Evolutionary conservation across 208 protist genomes (phyloP), one percentile per base, ranked within the genome.

Genomic region (Leishmania martiniquensis): DNA sequence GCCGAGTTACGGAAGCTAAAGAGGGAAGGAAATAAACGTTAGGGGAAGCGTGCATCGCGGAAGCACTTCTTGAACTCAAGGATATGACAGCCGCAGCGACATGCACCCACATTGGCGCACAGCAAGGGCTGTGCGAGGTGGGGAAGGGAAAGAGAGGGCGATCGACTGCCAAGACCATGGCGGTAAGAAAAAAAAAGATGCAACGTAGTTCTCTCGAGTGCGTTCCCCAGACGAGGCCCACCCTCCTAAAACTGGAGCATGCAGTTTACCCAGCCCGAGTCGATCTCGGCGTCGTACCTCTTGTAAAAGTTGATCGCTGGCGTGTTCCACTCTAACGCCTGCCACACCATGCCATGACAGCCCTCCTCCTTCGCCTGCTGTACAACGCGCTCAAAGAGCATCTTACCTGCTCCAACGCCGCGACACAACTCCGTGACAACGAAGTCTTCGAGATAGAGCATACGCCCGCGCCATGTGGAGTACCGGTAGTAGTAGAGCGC

Each of bases 371-470:
- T 87, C 25, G 83, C 87, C 67, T 84, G 77, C 62, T 70, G 66
- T 32, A 85, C 15, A 29, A 91, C 85, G 44, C 82, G 75, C 22
- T 91, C 82, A 62, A 91, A 91, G 17, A 91, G 77, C 62, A 76
- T 47, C 65, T 79, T 72, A 6, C 87, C 87, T 4, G 82, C 75
- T 7, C 87, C 85, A 9, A 60, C 55, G 29, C 85, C 84, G 37
- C 87, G 87, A 47, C 52, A 78, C 34, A 34, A 65, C 71, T 89
- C 82, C 13, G 73, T 80, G 34, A 91, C 87, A 9, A 85, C 71
- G 63, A 91, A 91, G 67, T 91, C 87, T 60, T 91, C 87, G 45
- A 91, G 77, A 71, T 91, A 91, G 71, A 91, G 75, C 80, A 83
- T 84, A 44, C 77, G 78, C 25, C 87, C 87, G 29, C 85, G 81